Percentiles rank a stretch among this genome's conserved stretches.
These are phyloP conservation scores for Rubus parviflorus DNA, from an alignment of 306 rosid species.

Conservation along the genomic window DNA sequence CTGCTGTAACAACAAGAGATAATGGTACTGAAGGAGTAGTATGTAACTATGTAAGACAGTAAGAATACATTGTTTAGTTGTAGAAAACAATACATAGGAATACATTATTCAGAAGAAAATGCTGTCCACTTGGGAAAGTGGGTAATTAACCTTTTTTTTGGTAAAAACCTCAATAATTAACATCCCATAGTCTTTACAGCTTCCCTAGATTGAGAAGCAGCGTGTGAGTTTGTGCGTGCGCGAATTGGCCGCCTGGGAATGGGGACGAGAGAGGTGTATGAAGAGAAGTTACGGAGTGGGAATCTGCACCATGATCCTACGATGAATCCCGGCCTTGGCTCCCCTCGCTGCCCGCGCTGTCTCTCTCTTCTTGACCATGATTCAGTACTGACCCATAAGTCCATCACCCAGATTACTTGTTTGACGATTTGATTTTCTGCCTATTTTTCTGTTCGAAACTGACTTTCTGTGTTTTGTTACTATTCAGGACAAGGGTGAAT, in stretches of 20 bases:
- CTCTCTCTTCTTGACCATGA: conserved; percentile 67
- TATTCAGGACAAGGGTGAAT: conserved; percentile 65
- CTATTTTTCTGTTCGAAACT: neutral
- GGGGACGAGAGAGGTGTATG: conserved; percentile 90
- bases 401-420: neutral
- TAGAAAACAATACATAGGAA: too few species aligned
- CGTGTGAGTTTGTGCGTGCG: neutral
- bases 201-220: neutral
- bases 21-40: too few species aligned
- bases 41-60: too few species aligned
- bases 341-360: conserved; percentile 90
- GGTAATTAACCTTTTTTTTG: too few species aligned
- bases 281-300: conserved; percentile 71
- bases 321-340: conserved; percentile 84
- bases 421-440: conserved; percentile 26
- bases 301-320: conserved; percentile 86
- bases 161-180: too few species aligned
- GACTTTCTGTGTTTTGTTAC: conserved; percentile 2
- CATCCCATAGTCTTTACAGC: neutral
- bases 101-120: too few species aligned
- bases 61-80: too few species aligned
- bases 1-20: too few species aligned
- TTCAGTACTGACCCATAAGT: conserved; percentile 32
- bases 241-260: conserved; percentile 25
- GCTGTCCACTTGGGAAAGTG: too few species aligned